phyloP scores from a whole-genome alignment of 2,329 filamentous ascomycete genomes.

The Fonsecaea erecta region DNA sequence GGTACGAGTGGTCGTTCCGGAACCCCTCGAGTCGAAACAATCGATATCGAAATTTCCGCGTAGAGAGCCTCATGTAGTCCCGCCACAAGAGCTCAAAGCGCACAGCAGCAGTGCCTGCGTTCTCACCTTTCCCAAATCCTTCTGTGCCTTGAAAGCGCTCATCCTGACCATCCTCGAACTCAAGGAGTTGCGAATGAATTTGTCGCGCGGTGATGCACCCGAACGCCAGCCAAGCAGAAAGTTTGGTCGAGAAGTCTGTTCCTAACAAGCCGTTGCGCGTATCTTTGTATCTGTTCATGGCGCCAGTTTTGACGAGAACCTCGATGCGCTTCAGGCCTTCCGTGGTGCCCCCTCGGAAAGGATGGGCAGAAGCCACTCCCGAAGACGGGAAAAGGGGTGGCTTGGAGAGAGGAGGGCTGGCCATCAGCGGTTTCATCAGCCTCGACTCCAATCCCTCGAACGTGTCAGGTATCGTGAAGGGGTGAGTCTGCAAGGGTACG shows the following conservation, averaged over 20 bases:
- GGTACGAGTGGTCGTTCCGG: constrained; percentile 53
- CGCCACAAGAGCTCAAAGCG: constrained; percentile 77
- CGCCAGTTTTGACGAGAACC: constrained; percentile 65
- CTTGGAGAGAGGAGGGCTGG: constrained; percentile 55
- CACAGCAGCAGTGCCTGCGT: constrained; percentile 69
- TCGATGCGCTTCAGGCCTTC: constrained; percentile 62
- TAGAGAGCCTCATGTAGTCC: constrained; percentile 80
- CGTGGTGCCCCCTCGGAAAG: constrained; percentile 70
- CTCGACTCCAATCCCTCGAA: constrained; percentile 59
- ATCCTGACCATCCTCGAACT: constrained; percentile 68
- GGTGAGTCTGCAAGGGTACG: constrained; percentile 63
- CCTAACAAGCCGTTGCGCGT: constrained; percentile 75
- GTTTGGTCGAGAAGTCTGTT: constrained; percentile 73
- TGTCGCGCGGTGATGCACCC: constrained; percentile 75
- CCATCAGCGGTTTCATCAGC: constrained; percentile 63
- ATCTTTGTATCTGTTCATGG: constrained; percentile 68
- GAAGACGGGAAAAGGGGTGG: constrained; percentile 56
- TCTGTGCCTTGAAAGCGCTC: constrained; percentile 47
- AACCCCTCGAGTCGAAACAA: constrained; percentile 72
- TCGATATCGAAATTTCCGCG: constrained; percentile 67
- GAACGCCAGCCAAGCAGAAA: constrained; percentile 73
- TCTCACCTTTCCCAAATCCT: constrained; percentile 73
- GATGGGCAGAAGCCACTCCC: constrained; percentile 63
- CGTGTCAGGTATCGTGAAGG: constrained; percentile 66
- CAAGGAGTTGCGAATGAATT: constrained; percentile 68